Evolutionary conservation across 345 rosid genomes (phyloP).

Genomic region (Crucihimalaya himalaica): DNA sequence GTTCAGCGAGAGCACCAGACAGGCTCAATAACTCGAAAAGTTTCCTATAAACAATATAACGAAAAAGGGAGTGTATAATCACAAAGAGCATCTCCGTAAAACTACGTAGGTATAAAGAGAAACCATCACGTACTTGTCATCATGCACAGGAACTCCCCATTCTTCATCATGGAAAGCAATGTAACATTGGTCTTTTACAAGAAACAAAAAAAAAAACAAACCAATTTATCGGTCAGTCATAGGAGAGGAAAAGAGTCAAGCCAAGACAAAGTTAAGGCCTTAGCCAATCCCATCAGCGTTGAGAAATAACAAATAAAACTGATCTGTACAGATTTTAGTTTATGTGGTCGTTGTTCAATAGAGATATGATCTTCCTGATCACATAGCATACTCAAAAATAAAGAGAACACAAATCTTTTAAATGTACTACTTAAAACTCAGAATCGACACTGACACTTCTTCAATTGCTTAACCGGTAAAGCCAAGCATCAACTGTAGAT

Average conservation of each 20-base stretch:
- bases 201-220: neutral
- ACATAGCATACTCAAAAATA: conserved; percentile 8
- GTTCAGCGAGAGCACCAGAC: conserved; percentile 82
- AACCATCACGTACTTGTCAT: conserved; percentile 61
- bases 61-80: neutral
- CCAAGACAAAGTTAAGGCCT: neutral
- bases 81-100: conserved; percentile 13
- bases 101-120: neutral
- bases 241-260: conserved; percentile 10
- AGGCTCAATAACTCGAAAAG: conserved; percentile 75
- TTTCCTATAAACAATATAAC: conserved; percentile 50
- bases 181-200: conserved; percentile 57
- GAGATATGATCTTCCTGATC: conserved; percentile 9
- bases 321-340: neutral
- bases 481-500: neutral
- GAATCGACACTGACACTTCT: neutral
- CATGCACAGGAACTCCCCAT: conserved; percentile 86
- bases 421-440: neutral
- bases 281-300: neutral
- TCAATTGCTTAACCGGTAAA: conserved; percentile 1
- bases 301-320: conserved; percentile 13
- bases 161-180: conserved; percentile 84
- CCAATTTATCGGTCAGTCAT: neutral
- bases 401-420: neutral
- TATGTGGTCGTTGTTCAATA: neutral